These are phyloP conservation scores for Candida sphagnicola DNA, from an alignment of 805 yeast species.

Conservation along the genomic window DNA sequence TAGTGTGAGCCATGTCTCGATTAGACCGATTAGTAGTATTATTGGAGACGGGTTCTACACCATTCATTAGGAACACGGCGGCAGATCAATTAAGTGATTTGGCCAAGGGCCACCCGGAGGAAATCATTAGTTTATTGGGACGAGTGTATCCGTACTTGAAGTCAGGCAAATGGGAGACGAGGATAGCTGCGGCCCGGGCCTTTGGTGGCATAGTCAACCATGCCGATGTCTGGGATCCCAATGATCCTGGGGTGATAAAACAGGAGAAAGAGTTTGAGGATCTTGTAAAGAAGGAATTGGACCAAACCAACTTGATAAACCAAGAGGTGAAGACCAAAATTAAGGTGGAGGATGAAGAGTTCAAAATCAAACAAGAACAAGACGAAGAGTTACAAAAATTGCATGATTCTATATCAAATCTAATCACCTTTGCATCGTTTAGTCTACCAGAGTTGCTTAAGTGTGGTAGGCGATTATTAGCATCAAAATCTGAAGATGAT, in stretches of 20 bases:
- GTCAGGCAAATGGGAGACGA: conserved; percentile 90
- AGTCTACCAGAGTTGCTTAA: conserved; percentile 44
- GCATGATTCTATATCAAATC: conserved; percentile 36
- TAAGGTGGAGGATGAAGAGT: conserved; percentile 17
- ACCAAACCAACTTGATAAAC: conserved; percentile 1
- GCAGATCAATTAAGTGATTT: conserved; percentile 95
- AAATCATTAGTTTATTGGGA: conserved; percentile 73
- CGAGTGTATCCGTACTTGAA: conserved; percentile 87
- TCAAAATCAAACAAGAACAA: conserved; percentile 33
- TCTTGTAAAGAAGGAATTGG: conserved; percentile 12
- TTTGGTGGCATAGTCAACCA: conserved; percentile 87
- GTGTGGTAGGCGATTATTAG: conserved; percentile 54
- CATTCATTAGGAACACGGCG: conserved; percentile 89
- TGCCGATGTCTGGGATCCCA: conserved; percentile 83
- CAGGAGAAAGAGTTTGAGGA: conserved; percentile 13
- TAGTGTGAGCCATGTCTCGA: conserved; percentile 34
- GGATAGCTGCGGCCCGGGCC: conserved; percentile 92
- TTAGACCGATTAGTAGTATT: conserved; percentile 55
- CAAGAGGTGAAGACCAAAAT: conserved; percentile 8
- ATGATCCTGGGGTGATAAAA: conserved; percentile 33
- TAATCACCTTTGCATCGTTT: conserved; percentile 50
- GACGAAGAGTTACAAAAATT: conserved; percentile 40
- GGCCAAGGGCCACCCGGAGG: conserved; percentile 94
- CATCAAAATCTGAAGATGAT: conserved; percentile 51
- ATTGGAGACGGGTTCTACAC: conserved; percentile 92